Conservation (phyloP, 768 basidiomycete genomes). For the Tulasnella sp. region DNA sequence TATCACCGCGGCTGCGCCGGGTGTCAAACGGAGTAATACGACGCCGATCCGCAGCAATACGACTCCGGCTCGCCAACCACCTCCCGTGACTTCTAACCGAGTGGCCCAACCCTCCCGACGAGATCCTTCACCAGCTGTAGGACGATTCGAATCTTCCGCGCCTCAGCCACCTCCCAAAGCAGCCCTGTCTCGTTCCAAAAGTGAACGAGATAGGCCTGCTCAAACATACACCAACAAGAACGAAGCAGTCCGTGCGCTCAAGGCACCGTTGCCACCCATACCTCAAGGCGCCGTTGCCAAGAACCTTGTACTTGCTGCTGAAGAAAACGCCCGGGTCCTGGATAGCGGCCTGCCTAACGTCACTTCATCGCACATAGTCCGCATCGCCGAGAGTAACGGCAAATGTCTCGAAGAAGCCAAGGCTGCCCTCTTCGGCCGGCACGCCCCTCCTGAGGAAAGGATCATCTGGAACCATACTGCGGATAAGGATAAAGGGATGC, state of each 20-base stretch:
- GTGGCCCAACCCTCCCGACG: neutral
- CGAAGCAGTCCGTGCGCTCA: slow-evolving; percentile 7
- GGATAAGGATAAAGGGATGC: slow-evolving; percentile 2
- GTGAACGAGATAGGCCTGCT: slow-evolving; percentile 3
- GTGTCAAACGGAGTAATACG: slow-evolving; percentile 18
- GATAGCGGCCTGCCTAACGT: slow-evolving; percentile 13
- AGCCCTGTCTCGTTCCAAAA: slow-evolving; percentile 11
- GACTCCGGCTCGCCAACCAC: slow-evolving; percentile 9
- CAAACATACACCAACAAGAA: neutral
- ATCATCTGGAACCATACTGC: slow-evolving; percentile 10
- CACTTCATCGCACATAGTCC: slow-evolving; percentile 13
- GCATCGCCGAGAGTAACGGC: slow-evolving; percentile 10
- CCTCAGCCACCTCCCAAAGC: neutral
- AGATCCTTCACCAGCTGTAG: neutral
- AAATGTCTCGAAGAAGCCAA: slow-evolving; percentile 11
- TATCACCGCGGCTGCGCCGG: neutral
- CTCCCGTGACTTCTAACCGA: neutral
- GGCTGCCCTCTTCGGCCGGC: slow-evolving; percentile 11
- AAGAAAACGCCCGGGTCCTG: neutral
- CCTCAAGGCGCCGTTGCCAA: slow-evolving; percentile 17
- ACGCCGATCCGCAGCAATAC: slow-evolving; percentile 14
- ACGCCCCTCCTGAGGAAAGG: neutral
- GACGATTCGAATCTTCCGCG: neutral
- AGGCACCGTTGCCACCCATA: slow-evolving; percentile 7
- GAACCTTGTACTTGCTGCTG: slow-evolving; percentile 12